Evolutionary conservation across 225 moss, liverwort and hornwort genomes (phyloP), one percentile per base, ranked within the genome.

Genomic region (Pseudoscleropodium purum): DNA sequence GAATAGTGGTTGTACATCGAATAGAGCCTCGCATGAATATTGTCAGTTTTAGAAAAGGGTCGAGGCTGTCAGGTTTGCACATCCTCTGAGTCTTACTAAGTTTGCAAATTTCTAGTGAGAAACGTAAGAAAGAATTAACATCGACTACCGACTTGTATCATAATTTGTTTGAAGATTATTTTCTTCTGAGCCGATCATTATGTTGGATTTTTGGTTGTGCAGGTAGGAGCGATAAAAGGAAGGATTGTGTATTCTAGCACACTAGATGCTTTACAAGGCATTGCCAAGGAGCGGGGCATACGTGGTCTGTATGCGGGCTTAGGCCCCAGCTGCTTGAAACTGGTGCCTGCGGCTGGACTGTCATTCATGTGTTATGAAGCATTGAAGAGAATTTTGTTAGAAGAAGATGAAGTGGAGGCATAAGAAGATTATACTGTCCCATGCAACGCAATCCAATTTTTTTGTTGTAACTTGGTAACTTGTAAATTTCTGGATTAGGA

Each of bases 291-390:
- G 87, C 94, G 95, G 73, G 96, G 96, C 89, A 80, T 95, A 4
- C 86, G 91, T 56, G 96, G 96, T 66, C 54, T 96, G 70, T 96
- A 96, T 89, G 84, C 66, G 45, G 96, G 95, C 63, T 90, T 96
- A 30, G 96, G 96, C 30, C 95, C 96, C 70, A 96, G 95, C 84
- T 96, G 96, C 90, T 92, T 95, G 87, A 96, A 96, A 89, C 85
- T 96, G 81, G 93, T 96, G 88, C 95, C 96, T 24, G 96, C 96
- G 39, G 96, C 96, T 47, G 96, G 96, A 24, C 92, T 96, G 63
- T 96, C 96, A 30, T 96, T 96, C 87, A 96, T 96, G 95, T 95
- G 95, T 88, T 95, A 96, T n/a, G 96, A 96, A 93, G 95, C 94
- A 78, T 87, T 95, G 92, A 96, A 95, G 81, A 91, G 91, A 89